Evolutionary conservation across 2,329 filamentous ascomycete genomes (phyloP), one percentile per base, ranked within the genome.

Genomic region (Seiridium unicorne): DNA sequence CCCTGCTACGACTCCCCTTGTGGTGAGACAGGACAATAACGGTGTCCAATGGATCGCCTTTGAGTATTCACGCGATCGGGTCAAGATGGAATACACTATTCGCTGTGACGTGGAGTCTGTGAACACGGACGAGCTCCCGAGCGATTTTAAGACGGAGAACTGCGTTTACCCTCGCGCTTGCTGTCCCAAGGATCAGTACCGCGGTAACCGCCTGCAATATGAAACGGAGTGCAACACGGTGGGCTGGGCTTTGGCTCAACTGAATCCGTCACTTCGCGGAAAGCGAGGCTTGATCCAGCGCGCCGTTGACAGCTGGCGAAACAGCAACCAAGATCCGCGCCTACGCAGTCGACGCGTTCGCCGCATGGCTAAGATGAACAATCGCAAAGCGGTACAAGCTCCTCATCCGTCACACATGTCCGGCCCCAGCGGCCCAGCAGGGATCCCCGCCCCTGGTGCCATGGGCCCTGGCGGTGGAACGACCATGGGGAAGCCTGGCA

Each of bases 1-100:
- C 68, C 95, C 95, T 10, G 95, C 95, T 0, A 99, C 95, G 3
- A 98, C 95, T 0, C 95, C 95, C 0, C 81, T 97, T 7, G 93
- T 98, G 7, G 94, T 98, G 32, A 84, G 93, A 66, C 94, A 98
- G 76, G 95, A 98, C 69, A 90, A 92, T 71, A 98, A 97, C 66
- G 95, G 95, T 7, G 94, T 98, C 5, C 95, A 98, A 75, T 98
- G 95, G 95, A 98, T 98, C 70, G 93, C 93, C 0, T 99, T 98
- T 64, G 95, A 99, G 75, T 99, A 99, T 74, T 98, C 94, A 9
- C 88, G 94, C 62, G 94, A 99, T 72, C 85, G 94, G 51, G 93
- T 98, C 66, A 99, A 99, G 86, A 97, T 98, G 93, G 93, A 98
- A 76, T 99, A 99, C 78, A 97, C 93, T 1, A 99, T 99, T 69